Evolutionary conservation across 768 basidiomycete species (phyloP), one percentile per base, ranked within the genome.

Genomic region (Termitomyces sp.): DNA sequence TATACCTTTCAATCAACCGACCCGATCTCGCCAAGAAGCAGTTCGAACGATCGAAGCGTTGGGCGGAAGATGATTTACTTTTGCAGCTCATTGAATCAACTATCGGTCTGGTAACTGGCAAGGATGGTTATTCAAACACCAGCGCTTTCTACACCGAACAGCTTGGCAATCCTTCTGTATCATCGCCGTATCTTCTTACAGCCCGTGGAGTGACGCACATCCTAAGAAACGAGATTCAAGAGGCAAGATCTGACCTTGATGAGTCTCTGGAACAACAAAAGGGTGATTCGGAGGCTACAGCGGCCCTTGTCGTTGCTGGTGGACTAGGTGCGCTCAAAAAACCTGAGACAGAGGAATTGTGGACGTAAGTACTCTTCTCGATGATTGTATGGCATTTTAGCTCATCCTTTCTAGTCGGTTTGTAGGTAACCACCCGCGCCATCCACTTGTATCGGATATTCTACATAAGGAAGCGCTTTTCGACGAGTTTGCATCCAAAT

Each of bases 1-100:
- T 96, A 50, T 91, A 94, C 67, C 83, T 98, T 38, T 91, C 91
- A n/a, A 91, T 95, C 56, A 82, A 90, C 68, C 86, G 94, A 42
- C 76, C 86, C 35, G 93, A 91, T 73, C 81, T 94, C 40, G 94
- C 94, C 28, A 89, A 86, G 71, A 89, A 86, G 66, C 87, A 91
- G 64, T 87, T 91, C 66, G 86, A 90, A 33, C 80, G 85, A 23
- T 89, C 91, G 26, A 89, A 94, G 70, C 81, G 79, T 53, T 91
- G 86, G 78, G 90, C 90, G 7, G 94, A 94, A 67, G 94, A 97
- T 68, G 89, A 94, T 65, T 81, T 93, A 17, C 80, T 98, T 38
- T 75, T 98, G 19, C 94, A 96, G 67, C 81, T 87, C 61, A 92
- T 94, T 58, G 94, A 98, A 74, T 87, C 94, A 14, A 84, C 79